Evolutionary conservation across 306 rosid genomes (phyloP), one percentile per base, ranked within the genome.

Genomic region (Cucurbita argyrosperma): DNA sequence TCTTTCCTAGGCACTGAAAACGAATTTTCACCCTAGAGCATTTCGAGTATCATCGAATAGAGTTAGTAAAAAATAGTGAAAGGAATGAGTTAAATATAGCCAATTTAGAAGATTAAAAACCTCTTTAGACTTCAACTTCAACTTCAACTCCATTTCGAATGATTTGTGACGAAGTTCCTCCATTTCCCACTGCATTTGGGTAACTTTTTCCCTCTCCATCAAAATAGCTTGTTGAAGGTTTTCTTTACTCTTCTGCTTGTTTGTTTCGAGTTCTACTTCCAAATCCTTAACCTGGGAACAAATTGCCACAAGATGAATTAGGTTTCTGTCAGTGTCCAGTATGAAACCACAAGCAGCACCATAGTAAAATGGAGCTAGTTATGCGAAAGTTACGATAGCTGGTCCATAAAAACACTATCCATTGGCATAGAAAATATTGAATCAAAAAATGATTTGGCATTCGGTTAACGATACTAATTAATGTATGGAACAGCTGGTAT

Each of bases 201-300:
- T 95, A 77, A 83, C 77, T 75, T 95, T 91, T 89, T 91, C 99
- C 83, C 93, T 89, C 88, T 95, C 99, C 76, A 87, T 78, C 81
- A 88, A 81, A 80, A 95, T 79, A 82, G 97, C 99, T 83, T 95
- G 99, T 84, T 91, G 93, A 80, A 95, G 87, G 81, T 91, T 95
- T 78, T 95, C 99, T 85, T 84, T 91, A 78, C 89, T 86, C 80
- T 85, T 95, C 78, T 88, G 96, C 76, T 80, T 86, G 78, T 82
- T 87, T 69, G 89, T 82, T 82, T 89, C 97, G 55, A 91, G 89
- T 83, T 95, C 99, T 68, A 81, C 96, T 83, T 95, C 99, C 86
- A 95, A 87, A 90, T 95, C 97, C 88, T 89, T 95, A 66, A 91
- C 96, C 99, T 95, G 93, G 86, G 59, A 79, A 70, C 7, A 70